Percentiles rank a stretch among this genome's conserved stretches.
Conservation (phyloP, 1,284 basidiomycete genomes). For the Ganoderma sinense region DNA sequence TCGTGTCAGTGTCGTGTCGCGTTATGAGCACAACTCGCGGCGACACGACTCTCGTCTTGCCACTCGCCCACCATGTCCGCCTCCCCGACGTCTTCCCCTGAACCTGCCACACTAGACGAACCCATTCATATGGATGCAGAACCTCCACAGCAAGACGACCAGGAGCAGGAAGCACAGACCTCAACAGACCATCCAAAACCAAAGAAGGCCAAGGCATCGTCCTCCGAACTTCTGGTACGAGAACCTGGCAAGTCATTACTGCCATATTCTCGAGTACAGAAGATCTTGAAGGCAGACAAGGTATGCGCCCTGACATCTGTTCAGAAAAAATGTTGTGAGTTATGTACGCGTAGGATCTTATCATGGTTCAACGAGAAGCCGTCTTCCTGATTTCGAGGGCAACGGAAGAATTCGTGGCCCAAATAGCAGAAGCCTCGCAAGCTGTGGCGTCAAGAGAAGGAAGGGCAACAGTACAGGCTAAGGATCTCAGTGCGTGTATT, state of each 20-base stretch:
- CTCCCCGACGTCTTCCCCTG: neutral
- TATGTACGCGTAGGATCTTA: constrained; percentile 62
- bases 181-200: constrained; percentile 14
- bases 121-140: neutral
- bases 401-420: constrained; percentile 80
- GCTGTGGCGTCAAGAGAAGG: constrained; percentile 68
- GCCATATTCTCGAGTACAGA: constrained; percentile 78
- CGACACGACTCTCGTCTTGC: neutral
- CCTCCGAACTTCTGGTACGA: constrained; percentile 17
- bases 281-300: constrained; percentile 83
- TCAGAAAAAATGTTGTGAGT: no score
- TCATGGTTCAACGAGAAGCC: constrained; percentile 76
- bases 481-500: constrained; percentile 66
- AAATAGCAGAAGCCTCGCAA: constrained; percentile 66
- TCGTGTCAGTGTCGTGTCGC: constrained; percentile 1
- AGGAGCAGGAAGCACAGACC: neutral
- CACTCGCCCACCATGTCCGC: neutral
- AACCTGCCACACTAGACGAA: neutral
- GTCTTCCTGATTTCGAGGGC: constrained; percentile 77
- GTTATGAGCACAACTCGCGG: neutral
- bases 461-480: constrained; percentile 71
- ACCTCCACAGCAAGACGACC: neutral
- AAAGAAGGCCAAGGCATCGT: constrained; percentile 20
- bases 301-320: no score
- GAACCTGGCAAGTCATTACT: constrained; percentile 67